Evolutionary conservation across 164 flowering plant genomes (phyloP).

Genomic region (Brasenia schreberi): DNA sequence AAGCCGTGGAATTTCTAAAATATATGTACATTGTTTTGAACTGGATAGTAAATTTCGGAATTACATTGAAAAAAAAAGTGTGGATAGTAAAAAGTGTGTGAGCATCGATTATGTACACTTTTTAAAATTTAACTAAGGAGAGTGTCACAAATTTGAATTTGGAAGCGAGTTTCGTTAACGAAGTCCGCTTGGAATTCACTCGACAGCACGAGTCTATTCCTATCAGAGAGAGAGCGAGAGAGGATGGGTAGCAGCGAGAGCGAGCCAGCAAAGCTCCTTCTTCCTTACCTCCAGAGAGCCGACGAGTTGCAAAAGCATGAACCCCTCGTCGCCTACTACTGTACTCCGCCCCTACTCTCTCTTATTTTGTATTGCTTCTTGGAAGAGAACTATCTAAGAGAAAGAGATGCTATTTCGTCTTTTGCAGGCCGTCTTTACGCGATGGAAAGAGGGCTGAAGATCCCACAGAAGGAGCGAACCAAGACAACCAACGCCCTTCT

Average conservation of each 20-base stretch:
- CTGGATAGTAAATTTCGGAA: too few species aligned
- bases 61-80: too few species aligned
- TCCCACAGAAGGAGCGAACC: conserved; percentile 66
- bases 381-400: neutral
- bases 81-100: too few species aligned
- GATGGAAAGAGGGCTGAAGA: conserved; percentile 84
- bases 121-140: too few species aligned
- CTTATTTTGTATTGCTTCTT: neutral
- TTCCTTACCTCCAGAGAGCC: conserved; percentile 93
- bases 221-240: neutral
- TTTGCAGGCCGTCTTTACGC: conserved; percentile 82
- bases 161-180: too few species aligned
- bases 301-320: conserved; percentile 96
- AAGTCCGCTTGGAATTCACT: too few species aligned
- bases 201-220: neutral
- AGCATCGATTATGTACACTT: too few species aligned
- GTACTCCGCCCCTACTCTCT: conserved; percentile 18
- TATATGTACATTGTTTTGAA: too few species aligned
- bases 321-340: conserved; percentile 93
- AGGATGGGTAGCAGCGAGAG: conserved; percentile 45
- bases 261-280: conserved; percentile 82
- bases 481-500: conserved; percentile 78
- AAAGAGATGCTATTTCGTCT: neutral
- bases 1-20: too few species aligned
- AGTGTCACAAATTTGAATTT: too few species aligned